These are phyloP conservation scores for Tulasnella sp. DNA, from an alignment of 768 basidiomycete genomes.

Conservation along the genomic window DNA sequence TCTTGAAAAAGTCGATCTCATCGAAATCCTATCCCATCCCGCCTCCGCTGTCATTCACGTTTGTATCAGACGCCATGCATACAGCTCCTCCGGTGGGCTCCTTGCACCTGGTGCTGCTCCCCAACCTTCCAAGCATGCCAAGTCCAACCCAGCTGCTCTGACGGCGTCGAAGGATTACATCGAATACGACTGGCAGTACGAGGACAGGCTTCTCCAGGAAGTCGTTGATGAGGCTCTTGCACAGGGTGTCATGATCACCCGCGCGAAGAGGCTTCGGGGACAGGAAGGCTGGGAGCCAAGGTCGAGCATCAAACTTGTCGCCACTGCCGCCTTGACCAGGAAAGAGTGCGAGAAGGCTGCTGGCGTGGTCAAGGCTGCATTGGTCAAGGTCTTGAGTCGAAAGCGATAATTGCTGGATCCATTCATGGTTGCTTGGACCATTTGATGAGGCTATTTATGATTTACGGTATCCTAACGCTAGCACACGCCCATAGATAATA, in stretches of 20 bases:
- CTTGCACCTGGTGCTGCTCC: slow-evolving; percentile 28
- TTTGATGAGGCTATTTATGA: background rate
- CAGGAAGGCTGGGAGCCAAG: slow-evolving; percentile 78
- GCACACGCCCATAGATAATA: background rate
- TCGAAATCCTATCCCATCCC: slow-evolving; percentile 78
- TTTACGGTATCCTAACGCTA: background rate
- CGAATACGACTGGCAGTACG: slow-evolving; percentile 49
- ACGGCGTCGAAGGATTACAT: slow-evolving; percentile 38
- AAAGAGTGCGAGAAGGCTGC: slow-evolving; percentile 92
- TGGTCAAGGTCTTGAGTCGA: slow-evolving; percentile 59
- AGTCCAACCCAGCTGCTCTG: slow-evolving; percentile 41
- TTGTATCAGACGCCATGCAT: slow-evolving; percentile 39
- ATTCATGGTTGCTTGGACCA: background rate
- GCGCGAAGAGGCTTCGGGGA: slow-evolving; percentile 69
- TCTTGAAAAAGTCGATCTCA: slow-evolving; percentile 71
- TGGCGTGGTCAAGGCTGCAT: slow-evolving; percentile 58
- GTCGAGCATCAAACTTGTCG: slow-evolving; percentile 78
- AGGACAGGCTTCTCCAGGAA: slow-evolving; percentile 81
- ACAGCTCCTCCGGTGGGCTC: slow-evolving; percentile 28
- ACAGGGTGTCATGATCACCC: slow-evolving; percentile 79
- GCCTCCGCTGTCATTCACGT: slow-evolving; percentile 87
- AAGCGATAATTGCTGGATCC: background rate
- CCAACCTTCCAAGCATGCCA: slow-evolving; percentile 3
- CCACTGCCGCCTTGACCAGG: slow-evolving; percentile 68
- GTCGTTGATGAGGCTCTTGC: slow-evolving; percentile 79